Evolutionary conservation across 1,284 basidiomycete species (phyloP), one percentile per base, ranked within the genome.

Genomic region (Anthracocystis setariae): DNA sequence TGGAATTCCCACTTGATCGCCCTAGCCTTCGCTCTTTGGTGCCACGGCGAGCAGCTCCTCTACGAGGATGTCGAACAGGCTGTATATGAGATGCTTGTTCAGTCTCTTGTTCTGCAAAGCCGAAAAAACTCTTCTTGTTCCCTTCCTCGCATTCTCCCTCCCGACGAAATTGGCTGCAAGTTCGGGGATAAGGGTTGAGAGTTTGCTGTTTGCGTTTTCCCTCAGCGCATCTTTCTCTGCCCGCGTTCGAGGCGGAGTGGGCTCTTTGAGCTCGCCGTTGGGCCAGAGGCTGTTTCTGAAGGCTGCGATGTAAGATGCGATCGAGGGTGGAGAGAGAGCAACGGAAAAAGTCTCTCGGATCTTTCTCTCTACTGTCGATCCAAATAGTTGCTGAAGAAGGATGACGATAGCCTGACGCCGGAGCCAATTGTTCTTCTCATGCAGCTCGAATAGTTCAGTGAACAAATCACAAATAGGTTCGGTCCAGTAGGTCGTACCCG

Each of bases 341-440:
- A 24, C 87, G 82, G 42, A 88, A 85, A 8, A 86, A 83, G 87
- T 89, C 63, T 95, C 93, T 21, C 92, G 89, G 48, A 95, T 86
- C 87, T 94, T 94, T 64, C 94, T 93, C 92, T 98, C 95, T 70
- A 98, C 93, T 0, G 95, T 98, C 10, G 92, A 91, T 7, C 94
- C 95, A 4, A 98, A 86, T 4, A 97, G 89, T 81, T 98, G 94
- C 83, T 98, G 95, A 46, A 98, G 85, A 62, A 98, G 93, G 56
- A 98, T 92, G 13, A 97, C 91, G 72, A 97, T 93, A 1, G 95
- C 94, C 83, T 97, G 94, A n/a, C 93, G 87, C 49, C 94, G 87
- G 29, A 98, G 85, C 95, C 95, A 98, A 73, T 94, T 94, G 78
- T 94, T 92, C 83, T 92, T 91, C 85, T 93, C 92, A 43, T 96